phyloP scores from a whole-genome alignment of 139 green algal genomes.

The Coelastrella sp. region DNA sequence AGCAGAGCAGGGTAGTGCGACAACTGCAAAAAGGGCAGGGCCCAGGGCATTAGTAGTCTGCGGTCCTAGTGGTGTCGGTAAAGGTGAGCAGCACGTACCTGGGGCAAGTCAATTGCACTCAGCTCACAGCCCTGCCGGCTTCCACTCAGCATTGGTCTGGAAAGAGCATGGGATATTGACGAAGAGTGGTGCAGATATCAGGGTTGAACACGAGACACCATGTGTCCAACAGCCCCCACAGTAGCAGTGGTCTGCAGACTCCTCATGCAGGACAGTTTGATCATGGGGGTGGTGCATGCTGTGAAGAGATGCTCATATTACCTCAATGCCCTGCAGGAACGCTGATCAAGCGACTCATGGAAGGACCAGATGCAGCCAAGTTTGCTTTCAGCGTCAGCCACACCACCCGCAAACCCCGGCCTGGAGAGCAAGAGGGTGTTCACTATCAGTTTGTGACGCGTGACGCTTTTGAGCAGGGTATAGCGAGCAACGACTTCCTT shows the following conservation, averaged over 20 bases:
- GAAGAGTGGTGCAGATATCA: too few relatives aligned
- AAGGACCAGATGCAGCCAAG: constrained; percentile 39
- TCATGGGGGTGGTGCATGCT: too few relatives aligned
- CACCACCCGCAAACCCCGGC: constrained; percentile 79
- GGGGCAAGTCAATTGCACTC: too few relatives aligned
- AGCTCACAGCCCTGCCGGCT: neutral
- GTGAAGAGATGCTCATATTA: too few relatives aligned
- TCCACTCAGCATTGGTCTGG: neutral
- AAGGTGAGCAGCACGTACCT: constrained; percentile 75
- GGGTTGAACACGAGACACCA: too few relatives aligned
- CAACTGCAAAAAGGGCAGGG: neutral
- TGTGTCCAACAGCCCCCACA: too few relatives aligned
- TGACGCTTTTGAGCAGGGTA: constrained; percentile 78
- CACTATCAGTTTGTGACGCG: constrained; percentile 87
- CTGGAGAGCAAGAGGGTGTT: constrained; percentile 70
- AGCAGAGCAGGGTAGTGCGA: neutral
- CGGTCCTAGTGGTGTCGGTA: constrained; percentile 89
- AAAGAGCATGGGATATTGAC: too few relatives aligned
- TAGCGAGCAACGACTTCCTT: constrained; percentile 83
- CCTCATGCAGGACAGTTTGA: neutral
- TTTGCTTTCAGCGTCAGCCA: constrained; percentile 86
- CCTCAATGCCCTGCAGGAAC: neutral
- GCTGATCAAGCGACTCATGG: constrained; percentile 74
- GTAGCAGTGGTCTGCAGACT: neutral
- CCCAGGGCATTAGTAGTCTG: constrained; percentile 79